phyloP scores from a whole-genome alignment of 345 rosid species.

The Citropsis articulata region DNA sequence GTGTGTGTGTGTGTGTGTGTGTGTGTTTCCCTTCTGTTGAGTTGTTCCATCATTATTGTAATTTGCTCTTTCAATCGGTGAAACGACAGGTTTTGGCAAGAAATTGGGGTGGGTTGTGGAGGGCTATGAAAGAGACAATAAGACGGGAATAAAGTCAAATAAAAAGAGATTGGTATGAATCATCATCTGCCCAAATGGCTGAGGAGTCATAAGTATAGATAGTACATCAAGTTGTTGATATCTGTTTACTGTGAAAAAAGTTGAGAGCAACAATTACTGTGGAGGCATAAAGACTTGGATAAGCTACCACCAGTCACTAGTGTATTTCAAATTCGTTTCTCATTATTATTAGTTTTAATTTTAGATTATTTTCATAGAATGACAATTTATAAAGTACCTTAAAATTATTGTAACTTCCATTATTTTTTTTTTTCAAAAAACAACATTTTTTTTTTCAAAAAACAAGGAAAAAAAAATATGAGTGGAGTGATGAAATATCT shows the following conservation, averaged over 20 bases:
- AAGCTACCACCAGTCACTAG: no score
- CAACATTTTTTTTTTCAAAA: no score
- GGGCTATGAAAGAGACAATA: not conserved
- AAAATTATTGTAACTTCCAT: no score
- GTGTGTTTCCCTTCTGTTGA: not conserved
- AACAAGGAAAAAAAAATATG: no score
- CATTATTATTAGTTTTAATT: no score
- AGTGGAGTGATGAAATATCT: no score
- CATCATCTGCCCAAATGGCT: conserved; percentile 2
- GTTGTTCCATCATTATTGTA: not conserved
- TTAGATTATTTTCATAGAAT: no score
- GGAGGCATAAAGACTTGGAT: no score
- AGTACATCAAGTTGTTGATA: not conserved
- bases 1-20: not conserved
- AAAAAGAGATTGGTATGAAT: not conserved
- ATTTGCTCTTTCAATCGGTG: not conserved
- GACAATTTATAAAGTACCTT: no score
- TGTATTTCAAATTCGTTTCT: no score
- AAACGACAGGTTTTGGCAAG: not conserved
- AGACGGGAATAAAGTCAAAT: not conserved
- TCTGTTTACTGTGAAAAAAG: not conserved
- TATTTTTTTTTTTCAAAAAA: no score
- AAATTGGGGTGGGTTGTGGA: not conserved
- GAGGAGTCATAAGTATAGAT: not conserved
- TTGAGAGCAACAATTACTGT: no score